phyloP scores from a whole-genome alignment of 495 filamentous ascomycete genomes.

The Cladorrhinum samala region DNA sequence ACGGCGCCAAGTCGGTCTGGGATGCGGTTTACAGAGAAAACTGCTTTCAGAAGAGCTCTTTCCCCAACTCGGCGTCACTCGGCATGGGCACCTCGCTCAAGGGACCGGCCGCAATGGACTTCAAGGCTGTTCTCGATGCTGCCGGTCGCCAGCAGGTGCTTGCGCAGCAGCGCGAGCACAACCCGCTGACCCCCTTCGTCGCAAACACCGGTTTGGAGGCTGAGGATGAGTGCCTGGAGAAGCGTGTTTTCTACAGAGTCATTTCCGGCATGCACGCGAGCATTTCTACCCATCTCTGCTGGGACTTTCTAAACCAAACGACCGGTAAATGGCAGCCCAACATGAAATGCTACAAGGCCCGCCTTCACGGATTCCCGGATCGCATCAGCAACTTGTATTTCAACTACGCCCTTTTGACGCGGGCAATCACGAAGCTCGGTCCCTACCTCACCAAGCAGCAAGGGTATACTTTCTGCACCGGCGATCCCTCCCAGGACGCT shows the following conservation, averaged over 20 bases:
- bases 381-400: conserved; percentile 97
- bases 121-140: conserved; percentile 72
- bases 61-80: conserved; percentile 44
- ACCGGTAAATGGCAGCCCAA: conserved; percentile 95
- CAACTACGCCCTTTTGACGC: conserved; percentile 90
- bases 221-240: conserved; percentile 92
- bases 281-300: conserved; percentile 93
- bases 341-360: conserved; percentile 76
- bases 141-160: conserved; percentile 57
- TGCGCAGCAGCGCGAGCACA: conserved; percentile 45
- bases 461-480: conserved; percentile 83
- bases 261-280: conserved; percentile 97
- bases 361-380: conserved; percentile 78
- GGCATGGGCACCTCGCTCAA: conserved; percentile 34
- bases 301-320: conserved; percentile 91
- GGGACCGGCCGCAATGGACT: conserved; percentile 70
- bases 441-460: conserved; percentile 56
- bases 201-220: conserved; percentile 54
- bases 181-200: conserved; percentile 44
- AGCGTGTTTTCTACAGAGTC: conserved; percentile 92
- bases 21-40: conserved; percentile 96
- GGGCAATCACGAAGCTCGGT: conserved; percentile 85
- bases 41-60: conserved; percentile 74
- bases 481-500: conserved; percentile 70
- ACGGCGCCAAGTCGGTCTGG: conserved; percentile 82